Conservation (phyloP, 108 stramenopile genomes). For the Cylindrotheca closterium region DNA sequence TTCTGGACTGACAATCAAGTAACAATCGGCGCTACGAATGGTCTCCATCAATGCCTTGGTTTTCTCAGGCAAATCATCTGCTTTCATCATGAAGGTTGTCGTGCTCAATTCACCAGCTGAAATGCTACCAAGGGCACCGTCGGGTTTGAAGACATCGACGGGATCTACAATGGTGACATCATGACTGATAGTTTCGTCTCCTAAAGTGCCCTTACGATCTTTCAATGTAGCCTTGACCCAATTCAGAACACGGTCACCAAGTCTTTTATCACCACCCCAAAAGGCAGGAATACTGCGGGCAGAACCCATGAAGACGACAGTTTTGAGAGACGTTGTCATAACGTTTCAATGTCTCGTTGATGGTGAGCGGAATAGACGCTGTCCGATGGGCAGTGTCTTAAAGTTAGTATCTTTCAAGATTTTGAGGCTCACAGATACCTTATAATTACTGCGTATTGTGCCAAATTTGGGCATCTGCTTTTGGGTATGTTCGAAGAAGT, state of each 20-base stretch:
- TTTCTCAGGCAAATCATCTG: slow-evolving; percentile 32
- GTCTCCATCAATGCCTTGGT: slow-evolving; percentile 38
- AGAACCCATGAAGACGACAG: slow-evolving; percentile 67
- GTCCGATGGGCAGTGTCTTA: too few species aligned
- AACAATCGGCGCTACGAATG: slow-evolving; percentile 65
- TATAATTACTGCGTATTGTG: too few species aligned
- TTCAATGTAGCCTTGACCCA: slow-evolving; percentile 51
- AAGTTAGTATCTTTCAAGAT: too few species aligned
- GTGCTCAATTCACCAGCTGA: slow-evolving; percentile 45
- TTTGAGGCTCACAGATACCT: too few species aligned
- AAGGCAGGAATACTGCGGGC: slow-evolving; percentile 44
- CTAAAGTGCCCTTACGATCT: slow-evolving; percentile 34
- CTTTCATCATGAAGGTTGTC: slow-evolving; percentile 47
- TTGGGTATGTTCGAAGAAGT: too few species aligned
- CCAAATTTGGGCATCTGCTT: too few species aligned
- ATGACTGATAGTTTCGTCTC: slow-evolving; percentile 45
- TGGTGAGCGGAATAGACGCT: too few species aligned
- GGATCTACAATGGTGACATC: slow-evolving; percentile 58
- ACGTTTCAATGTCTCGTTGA: neutral
- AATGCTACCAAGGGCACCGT: slow-evolving; percentile 43
- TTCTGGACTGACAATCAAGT: slow-evolving; percentile 57
- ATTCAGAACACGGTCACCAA: slow-evolving; percentile 54
- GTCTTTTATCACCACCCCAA: slow-evolving; percentile 58
- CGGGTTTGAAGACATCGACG: slow-evolving; percentile 47
- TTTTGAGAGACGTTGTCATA: too few species aligned